These are phyloP conservation scores for Ophiostoma quercus DNA, from an alignment of 2,329 filamentous ascomycete genomes.

Conservation along the genomic window DNA sequence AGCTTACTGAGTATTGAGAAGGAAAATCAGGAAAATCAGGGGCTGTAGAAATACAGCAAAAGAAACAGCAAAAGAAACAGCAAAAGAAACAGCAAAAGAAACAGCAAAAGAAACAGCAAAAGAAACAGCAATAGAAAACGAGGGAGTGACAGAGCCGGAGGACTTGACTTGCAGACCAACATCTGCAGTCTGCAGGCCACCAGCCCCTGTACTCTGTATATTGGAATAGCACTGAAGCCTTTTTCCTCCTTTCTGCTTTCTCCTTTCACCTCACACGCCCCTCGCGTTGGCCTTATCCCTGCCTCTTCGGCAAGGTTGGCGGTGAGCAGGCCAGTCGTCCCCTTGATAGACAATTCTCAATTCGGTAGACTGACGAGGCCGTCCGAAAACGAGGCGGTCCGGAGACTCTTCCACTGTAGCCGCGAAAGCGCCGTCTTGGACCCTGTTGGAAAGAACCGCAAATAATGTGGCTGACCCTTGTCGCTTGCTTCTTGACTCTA, in stretches of 20 bases:
- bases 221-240: too few species aligned
- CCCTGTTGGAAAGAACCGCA: too few species aligned
- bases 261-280: too few species aligned
- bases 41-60: too few species aligned
- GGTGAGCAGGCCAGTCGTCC: background rate
- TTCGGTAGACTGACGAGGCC: background rate
- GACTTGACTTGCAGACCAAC: background rate
- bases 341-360: background rate
- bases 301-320: background rate
- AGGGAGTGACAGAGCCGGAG: background rate
- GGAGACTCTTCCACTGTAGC: background rate
- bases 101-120: too few species aligned
- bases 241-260: too few species aligned
- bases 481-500: background rate
- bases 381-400: background rate
- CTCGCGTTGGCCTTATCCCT: too few species aligned
- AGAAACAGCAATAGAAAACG: background rate
- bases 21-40: too few species aligned
- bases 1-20: too few species aligned
- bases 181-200: background rate
- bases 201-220: too few species aligned
- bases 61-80: too few species aligned
- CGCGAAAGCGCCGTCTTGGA: background rate
- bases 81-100: too few species aligned
- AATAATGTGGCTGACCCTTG: background rate